Percentiles rank a stretch among this genome's conserved stretches.
Evolutionary conservation across 2,329 filamentous ascomycete species (phyloP).

Genomic region (Ceratocystis smalleyi): DNA sequence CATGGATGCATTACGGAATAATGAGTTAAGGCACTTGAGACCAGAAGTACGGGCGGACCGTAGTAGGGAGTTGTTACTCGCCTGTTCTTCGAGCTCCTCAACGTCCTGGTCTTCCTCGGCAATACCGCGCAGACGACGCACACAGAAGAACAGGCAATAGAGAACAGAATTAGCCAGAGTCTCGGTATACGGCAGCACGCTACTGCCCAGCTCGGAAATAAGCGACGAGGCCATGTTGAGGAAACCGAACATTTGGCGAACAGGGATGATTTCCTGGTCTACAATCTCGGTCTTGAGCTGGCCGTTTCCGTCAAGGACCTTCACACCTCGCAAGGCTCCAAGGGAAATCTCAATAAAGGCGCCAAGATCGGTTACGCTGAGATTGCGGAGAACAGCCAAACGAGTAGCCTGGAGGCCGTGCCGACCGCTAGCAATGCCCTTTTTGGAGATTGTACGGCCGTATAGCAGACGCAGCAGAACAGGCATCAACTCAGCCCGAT

Average conservation of each 20-base stretch:
- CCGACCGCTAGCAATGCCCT: conserved; percentile 58
- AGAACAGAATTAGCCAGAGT: conserved; percentile 61
- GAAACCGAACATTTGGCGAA: conserved; percentile 76
- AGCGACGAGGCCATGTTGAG: conserved; percentile 82
- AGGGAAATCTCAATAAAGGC: conserved; percentile 71
- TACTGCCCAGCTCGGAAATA: conserved; percentile 66
- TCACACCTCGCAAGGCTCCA: conserved; percentile 48
- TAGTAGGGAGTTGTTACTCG: conserved; percentile 41
- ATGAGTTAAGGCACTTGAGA: conserved; percentile 65
- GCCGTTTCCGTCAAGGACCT: conserved; percentile 36
- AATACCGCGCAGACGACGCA: conserved; percentile 35
- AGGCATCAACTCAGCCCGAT: conserved; percentile 63
- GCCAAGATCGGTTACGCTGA: conserved; percentile 59
- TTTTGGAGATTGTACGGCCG: conserved; percentile 71
- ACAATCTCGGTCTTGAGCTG: conserved; percentile 35
- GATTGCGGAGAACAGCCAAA: conserved; percentile 63
- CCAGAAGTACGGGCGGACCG: conserved; percentile 53
- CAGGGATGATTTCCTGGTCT: conserved; percentile 42
- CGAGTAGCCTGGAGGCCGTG: conserved; percentile 69
- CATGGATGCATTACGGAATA: conserved; percentile 58
- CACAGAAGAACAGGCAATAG: conserved; percentile 63
- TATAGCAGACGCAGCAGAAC: conserved; percentile 78
- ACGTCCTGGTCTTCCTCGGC: conserved; percentile 24
- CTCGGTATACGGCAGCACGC: conserved; percentile 50
- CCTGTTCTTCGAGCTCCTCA: conserved; percentile 26